Evolutionary conservation across 768 basidiomycete species (phyloP).

Genomic region (Tricholoma bakamatsutake): DNA sequence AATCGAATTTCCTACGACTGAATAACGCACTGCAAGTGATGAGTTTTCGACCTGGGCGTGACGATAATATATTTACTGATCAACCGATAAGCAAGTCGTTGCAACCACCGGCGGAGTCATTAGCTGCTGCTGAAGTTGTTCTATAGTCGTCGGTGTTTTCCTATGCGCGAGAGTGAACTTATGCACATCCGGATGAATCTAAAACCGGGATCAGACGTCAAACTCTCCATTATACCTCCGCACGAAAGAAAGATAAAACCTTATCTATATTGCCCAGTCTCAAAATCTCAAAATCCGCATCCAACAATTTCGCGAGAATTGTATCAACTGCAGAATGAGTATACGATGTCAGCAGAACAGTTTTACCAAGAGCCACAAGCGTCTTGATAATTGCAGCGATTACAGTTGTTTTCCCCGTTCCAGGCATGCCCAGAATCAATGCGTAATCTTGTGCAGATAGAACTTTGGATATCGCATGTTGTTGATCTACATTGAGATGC

Average conservation of each 20-base stretch:
- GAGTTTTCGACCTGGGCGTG: neutral
- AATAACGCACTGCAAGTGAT: conserved; percentile 64
- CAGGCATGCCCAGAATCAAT: conserved; percentile 94
- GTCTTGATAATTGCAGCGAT: conserved; percentile 82
- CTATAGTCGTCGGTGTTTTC: conserved; percentile 57
- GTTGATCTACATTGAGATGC: conserved; percentile 68
- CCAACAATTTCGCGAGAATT: conserved; percentile 79
- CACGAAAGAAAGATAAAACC: conserved; percentile 34
- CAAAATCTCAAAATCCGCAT: conserved; percentile 65
- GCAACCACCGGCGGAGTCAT: conserved; percentile 92
- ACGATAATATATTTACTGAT: conserved; percentile 61
- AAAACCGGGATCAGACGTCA: neutral
- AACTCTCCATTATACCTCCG: neutral
- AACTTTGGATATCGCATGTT: conserved; percentile 63
- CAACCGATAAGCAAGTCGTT: conserved; percentile 89
- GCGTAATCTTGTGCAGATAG: conserved; percentile 85
- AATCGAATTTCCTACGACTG: conserved; percentile 80
- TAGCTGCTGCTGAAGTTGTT: conserved; percentile 76
- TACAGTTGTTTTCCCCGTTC: conserved; percentile 96
- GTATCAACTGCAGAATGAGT: conserved; percentile 99
- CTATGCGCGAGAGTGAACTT: conserved; percentile 62
- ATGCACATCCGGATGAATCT: conserved; percentile 83
- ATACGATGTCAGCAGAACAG: conserved; percentile 84
- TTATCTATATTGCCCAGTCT: conserved; percentile 90
- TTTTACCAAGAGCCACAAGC: conserved; percentile 78